Evolutionary conservation across 1,284 basidiomycete species (phyloP).

Genomic region (Hemileia vastatrix): DNA sequence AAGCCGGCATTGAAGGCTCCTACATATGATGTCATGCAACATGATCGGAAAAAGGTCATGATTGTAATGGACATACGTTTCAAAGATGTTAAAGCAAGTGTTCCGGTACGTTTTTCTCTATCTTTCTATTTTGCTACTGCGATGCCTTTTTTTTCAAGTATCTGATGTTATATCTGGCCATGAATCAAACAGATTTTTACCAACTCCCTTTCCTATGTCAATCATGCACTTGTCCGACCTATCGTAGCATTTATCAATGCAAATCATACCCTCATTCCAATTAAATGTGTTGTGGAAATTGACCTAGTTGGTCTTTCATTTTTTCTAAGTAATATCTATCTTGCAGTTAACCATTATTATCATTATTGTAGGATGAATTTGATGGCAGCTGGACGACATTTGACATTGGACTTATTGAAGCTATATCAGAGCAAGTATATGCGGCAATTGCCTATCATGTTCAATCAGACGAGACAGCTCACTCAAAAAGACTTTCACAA

Average conservation of each 20-base stretch:
- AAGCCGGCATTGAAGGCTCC: conserved; percentile 12
- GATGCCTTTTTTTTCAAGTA: conserved; percentile 11
- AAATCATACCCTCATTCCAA: conserved; percentile 81
- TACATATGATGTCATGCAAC: conserved; percentile 20
- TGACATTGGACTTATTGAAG: conserved; percentile 61
- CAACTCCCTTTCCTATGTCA: conserved; percentile 75
- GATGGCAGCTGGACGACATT: conserved; percentile 70
- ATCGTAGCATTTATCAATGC: conserved; percentile 99
- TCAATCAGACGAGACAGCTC: conserved; percentile 54
- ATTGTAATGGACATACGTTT: conserved; percentile 94
- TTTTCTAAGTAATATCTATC: not conserved
- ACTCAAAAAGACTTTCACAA: conserved; percentile 72
- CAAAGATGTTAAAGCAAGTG: conserved; percentile 87
- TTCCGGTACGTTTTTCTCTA: conserved; percentile 72
- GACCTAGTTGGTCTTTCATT: conserved; percentile 49
- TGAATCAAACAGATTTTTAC: conserved; percentile 55
- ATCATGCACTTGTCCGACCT: conserved; percentile 86
- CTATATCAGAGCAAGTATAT: conserved; percentile 67
- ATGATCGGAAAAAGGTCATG: conserved; percentile 47
- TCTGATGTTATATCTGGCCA: not conserved
- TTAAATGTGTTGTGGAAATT: conserved; percentile 73
- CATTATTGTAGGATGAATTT: conserved; percentile 52
- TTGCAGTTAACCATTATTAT: not conserved
- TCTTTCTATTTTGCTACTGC: conserved; percentile 86
- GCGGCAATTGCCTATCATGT: conserved; percentile 87